Base-by-base conservation (phyloP, 805 yeast species). In the Teunomyces atbi region DNA sequence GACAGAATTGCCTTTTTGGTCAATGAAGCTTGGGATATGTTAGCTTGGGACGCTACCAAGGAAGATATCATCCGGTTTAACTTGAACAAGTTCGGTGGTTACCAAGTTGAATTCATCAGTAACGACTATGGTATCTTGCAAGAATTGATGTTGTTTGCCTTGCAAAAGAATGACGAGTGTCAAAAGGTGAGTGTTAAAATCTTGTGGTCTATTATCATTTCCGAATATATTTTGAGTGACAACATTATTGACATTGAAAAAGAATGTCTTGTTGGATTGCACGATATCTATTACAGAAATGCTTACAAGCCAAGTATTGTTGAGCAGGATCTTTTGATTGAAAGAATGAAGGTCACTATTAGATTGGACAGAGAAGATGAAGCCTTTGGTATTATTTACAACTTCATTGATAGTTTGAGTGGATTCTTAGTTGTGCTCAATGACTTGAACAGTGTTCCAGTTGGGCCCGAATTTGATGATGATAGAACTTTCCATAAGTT, bases 401-500 rank as follows among this genome's bases (percentile, higher is more conserved):
- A 68, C 32, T 79, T 82, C 46, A 71, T 84, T 45, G 74, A 73
- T 46, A 79, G 77, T 36, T 55, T 87, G 32, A 64, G 80, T 20
- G 83, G 81, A 19, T 86, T 87, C 64, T 65, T 88, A 47, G 80
- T 75, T 45, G 79, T 82, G 12, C 73, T 86, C 57, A 75, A 80
- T 50, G 89, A 86, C 56, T 77, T 86, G 55, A 79, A 79, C 55
- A 77, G 79, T 47, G 89, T 89, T 47, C 96, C 96, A 11, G 77
- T 75, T 40, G 90, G 90, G 15, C 83, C 83, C 35, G 96, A 89
- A 58, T 90, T 86, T 64, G 92, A 86, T 56, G 92, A 87, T 61
- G 96, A 89, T 64, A 74, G 96, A 58, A 83, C 90, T 4, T 85
- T 86, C 77, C 86, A 85, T 60, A 81, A 81, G 49, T 73, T 89